Percentiles rank a stretch among this genome's conserved stretches.
Conservation (phyloP, 2,329 filamentous ascomycete genomes). For the Magnaporthales sp. region DNA sequence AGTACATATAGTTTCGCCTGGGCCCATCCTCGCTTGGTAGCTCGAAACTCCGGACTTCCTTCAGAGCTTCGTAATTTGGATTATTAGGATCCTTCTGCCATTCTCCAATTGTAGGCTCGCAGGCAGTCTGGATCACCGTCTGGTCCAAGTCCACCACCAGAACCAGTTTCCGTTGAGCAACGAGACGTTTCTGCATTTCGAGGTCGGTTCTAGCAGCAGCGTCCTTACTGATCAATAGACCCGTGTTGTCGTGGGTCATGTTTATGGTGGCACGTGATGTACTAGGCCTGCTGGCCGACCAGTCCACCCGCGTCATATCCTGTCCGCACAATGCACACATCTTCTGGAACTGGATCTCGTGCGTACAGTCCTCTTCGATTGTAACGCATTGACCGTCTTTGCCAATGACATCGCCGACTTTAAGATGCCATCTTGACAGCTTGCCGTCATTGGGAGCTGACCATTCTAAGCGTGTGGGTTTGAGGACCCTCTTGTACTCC, state of each 20-base stretch:
- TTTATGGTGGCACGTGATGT: conserved; percentile 84
- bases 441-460: conserved; percentile 77
- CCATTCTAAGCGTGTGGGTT: conserved; percentile 67
- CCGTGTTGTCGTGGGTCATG: conserved; percentile 87
- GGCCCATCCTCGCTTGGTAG: conserved; percentile 73
- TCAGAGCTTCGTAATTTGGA: conserved; percentile 84
- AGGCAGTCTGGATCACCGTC: conserved; percentile 96
- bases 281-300: conserved; percentile 71
- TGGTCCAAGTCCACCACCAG: conserved; percentile 96
- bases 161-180: conserved; percentile 76
- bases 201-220: conserved; percentile 79
- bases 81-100: conserved; percentile 87
- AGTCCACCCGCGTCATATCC: conserved; percentile 88
- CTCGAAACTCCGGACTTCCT: conserved; percentile 82
- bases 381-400: conserved; percentile 55
- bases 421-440: conserved; percentile 68
- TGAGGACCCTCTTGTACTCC: conserved; percentile 57
- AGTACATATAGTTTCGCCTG: conserved; percentile 65
- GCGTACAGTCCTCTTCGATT: conserved; percentile 84
- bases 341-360: conserved; percentile 84
- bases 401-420: conserved; percentile 54
- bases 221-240: conserved; percentile 72
- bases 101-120: conserved; percentile 91
- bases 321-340: conserved; percentile 89
- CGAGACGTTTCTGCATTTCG: conserved; percentile 73